phyloP scores from a whole-genome alignment of 1,139 yeast genomes.

The Hansenula lynferdii region DNA sequence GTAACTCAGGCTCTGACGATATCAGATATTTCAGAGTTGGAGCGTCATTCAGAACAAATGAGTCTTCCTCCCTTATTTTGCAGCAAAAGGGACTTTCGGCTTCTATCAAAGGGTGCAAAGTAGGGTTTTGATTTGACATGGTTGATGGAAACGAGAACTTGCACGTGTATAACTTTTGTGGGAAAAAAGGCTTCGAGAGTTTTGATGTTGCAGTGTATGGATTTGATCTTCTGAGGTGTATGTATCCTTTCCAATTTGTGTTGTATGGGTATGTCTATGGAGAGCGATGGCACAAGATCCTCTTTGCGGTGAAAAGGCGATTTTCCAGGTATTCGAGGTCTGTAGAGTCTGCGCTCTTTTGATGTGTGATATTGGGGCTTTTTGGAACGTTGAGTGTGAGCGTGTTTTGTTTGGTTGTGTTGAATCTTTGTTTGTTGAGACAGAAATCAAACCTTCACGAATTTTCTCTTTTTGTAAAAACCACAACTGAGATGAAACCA shows the following conservation, averaged over 20 bases:
- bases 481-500: neutral
- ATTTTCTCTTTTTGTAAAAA: neutral
- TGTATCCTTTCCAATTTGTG: too few species aligned
- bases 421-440: neutral
- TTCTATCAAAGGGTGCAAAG: constrained; percentile 15
- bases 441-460: neutral
- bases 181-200: neutral
- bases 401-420: neutral
- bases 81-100: constrained; percentile 17
- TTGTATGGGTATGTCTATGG: too few species aligned
- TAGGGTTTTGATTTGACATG: constrained; percentile 14
- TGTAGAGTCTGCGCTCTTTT: too few species aligned
- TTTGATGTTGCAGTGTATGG: neutral
- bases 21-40: constrained; percentile 6
- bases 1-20: neutral
- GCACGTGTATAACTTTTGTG: too few species aligned
- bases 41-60: constrained; percentile 6
- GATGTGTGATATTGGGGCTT: neutral
- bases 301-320: neutral
- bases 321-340: too few species aligned
- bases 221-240: too few species aligned
- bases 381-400: neutral
- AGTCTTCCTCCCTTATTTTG: constrained; percentile 12
- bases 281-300: too few species aligned
- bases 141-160: neutral